Evolutionary conservation across 2,329 filamentous ascomycete genomes (phyloP), one percentile per base, ranked within the genome.

Genomic region (Simplicillium sp.): DNA sequence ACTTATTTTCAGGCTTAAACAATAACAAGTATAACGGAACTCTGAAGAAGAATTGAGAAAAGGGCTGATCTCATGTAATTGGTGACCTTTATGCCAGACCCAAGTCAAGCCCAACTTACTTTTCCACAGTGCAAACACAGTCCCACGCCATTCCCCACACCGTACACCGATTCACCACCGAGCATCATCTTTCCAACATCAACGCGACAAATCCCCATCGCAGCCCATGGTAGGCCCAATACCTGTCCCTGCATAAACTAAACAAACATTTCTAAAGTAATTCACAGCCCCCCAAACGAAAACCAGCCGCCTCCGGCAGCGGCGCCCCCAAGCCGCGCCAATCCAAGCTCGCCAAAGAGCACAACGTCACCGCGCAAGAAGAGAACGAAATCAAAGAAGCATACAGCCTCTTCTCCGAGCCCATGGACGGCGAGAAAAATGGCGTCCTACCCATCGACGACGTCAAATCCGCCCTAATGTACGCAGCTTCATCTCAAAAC

Each of bases 351-450:
- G 90, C 90, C 25, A 90, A 89, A 65, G 87, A 95, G 57, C 81
- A 96, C 72, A 82, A 88, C 60, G 79, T 97, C 55, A 82, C 79
- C 12, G 83, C 81, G 33, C 78, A 83, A 48, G 84, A 96, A 64
- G 90, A 97, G 65, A 74, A 76, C 50, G 88, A 96, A 65, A 95
- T 98, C 56, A 81, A 79, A 54, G 89, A 96, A 61, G 89, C 89
- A 12, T 97, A 92, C 61, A 71, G 76, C 16, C 73, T 97, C 7
- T 98, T 97, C 59, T 68, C 80, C 2, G 73, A 83, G 50, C 77
- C 81, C 29, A 77, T 77, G 60, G 72, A 80, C 15, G 77, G 82
- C 39, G 82, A 89, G 52, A 86, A 87, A 55, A 68, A 82, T 42
- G 82, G 82, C 44, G 79, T 85, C 13, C 73, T 87, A 39, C 75